Base-by-base conservation (phyloP, 2,329 filamentous ascomycete genomes). In the Neofusicoccum ribis region DNA sequence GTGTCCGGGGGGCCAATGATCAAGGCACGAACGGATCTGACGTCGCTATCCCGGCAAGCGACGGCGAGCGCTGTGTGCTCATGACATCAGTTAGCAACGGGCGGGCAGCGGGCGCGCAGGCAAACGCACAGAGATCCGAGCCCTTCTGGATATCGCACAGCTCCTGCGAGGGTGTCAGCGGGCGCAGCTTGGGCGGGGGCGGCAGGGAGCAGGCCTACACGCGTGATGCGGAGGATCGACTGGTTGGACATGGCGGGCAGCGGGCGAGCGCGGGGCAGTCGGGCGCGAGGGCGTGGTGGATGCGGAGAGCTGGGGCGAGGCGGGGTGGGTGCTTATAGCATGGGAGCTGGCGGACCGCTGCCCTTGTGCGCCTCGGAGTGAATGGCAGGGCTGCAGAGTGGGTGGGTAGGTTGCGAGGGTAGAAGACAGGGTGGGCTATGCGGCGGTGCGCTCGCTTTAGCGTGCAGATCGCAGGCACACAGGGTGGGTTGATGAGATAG, bases 1-100 rank as follows among this genome's bases (percentile, higher is more conserved):
- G 93, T 96, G 71, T 95, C 93, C 69, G 94, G 92, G 27, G 95
- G 94, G 0, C 95, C 95, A 70, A 98, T 88, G 72, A 98, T 94
- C 68, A 98, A 79, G 56, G 93, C 92, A 74, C 88, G 90, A 58
- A 98, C 89, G 75, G 92, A 90, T 64, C 93, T 90, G 67, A 98
- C 91, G 77, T 99, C 93, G 70, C 88, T 85, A 78, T 98, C 95
- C 60, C 91, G 86, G 75, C 91, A 96, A 65, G 91, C 91, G 56
- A 97, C 93, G 11, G 92, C 92, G 68, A 98, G 86, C 36, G 93
- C 92, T 93, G 44, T 20, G 20, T 56, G 37, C 20, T 17, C 20
- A 67, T 41, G 58, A 70, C 15, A 65, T 70, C 72, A 51, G 71
- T 69, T 60, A 71, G 63, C 37, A 67, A 17, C 8, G 46, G 58